Evolutionary conservation across 1,139 yeast genomes (phyloP).

Genomic region (Scheffersomyces quercinus): DNA sequence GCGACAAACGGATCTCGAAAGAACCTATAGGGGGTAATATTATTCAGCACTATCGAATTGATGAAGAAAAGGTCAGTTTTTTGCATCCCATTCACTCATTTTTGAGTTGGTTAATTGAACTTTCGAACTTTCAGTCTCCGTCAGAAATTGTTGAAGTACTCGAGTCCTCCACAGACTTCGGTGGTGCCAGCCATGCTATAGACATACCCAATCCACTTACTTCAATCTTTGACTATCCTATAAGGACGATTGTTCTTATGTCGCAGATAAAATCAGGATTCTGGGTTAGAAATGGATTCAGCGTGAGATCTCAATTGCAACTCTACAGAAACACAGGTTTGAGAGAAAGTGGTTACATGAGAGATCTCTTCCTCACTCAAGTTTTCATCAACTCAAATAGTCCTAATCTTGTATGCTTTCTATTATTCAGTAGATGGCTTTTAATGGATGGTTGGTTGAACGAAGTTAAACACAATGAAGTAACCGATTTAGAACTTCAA

Average conservation of each 20-base stretch:
- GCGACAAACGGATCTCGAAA: slow-evolving; percentile 14
- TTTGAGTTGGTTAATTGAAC: slow-evolving; percentile 69
- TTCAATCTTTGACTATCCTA: slow-evolving; percentile 67
- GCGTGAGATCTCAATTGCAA: slow-evolving; percentile 75
- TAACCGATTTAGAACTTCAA: background rate
- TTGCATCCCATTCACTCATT: slow-evolving; percentile 81
- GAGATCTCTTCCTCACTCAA: slow-evolving; percentile 77
- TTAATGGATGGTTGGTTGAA: slow-evolving; percentile 52
- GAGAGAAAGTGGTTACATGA: slow-evolving; percentile 76
- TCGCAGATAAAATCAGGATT: slow-evolving; percentile 59
- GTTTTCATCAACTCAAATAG: slow-evolving; percentile 57
- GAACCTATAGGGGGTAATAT: slow-evolving; percentile 25
- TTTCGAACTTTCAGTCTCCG: slow-evolving; percentile 34
- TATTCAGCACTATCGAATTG: slow-evolving; percentile 26
- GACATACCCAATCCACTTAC: slow-evolving; percentile 22
- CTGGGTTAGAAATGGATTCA: slow-evolving; percentile 64
- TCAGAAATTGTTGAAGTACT: slow-evolving; percentile 19
- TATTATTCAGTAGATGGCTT: slow-evolving; percentile 72
- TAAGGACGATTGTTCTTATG: slow-evolving; percentile 63
- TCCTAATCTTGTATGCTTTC: slow-evolving; percentile 58
- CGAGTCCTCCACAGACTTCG: slow-evolving; percentile 5
- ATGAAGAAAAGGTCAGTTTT: slow-evolving; percentile 58
- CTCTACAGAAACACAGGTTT: slow-evolving; percentile 81
- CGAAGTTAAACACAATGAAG: slow-evolving; percentile 5
- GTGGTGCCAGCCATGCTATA: background rate